A percentile compares a stretch with the other conserved stretches of the same genome.
These are phyloP conservation scores for Monilinia vaccinii-corymbosi DNA, from an alignment of 2,329 filamentous ascomycete genomes.

Conservation along the genomic window DNA sequence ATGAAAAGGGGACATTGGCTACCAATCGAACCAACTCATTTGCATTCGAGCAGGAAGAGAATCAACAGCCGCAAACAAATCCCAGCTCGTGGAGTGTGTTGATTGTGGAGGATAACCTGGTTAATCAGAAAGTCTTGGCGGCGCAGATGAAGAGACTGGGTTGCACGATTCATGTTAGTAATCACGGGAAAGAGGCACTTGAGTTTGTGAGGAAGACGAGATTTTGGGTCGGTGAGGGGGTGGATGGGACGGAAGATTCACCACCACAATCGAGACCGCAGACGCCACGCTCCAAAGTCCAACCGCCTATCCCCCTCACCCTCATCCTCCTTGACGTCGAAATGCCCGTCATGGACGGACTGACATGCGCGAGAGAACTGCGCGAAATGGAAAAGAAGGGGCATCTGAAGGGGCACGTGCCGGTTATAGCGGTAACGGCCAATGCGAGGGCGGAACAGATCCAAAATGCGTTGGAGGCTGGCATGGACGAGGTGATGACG, in stretches of 20 bases:
- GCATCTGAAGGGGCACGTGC: constrained; percentile 51
- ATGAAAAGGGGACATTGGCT: neutral
- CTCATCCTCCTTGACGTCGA: constrained; percentile 71
- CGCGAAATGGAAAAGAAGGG: constrained; percentile 55
- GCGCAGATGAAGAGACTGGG: constrained; percentile 40
- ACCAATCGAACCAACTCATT: constrained; percentile 1
- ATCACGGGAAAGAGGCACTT: constrained; percentile 47
- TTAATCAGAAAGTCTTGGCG: constrained; percentile 50
- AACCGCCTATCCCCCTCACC: neutral
- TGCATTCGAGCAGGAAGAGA: constrained; percentile 4
- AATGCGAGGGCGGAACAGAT: constrained; percentile 69
- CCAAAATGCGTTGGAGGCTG: constrained; percentile 56
- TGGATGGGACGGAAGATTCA: neutral
- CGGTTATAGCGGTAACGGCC: constrained; percentile 67
- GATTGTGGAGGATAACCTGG: constrained; percentile 51
- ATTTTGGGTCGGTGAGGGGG: constrained; percentile 36
- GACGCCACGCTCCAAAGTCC: neutral
- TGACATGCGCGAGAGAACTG: constrained; percentile 61
- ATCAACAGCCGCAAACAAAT: neutral
- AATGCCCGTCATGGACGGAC: constrained; percentile 76
- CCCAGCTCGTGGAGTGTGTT: constrained; percentile 31
- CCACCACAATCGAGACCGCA: neutral
- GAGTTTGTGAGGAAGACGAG: constrained; percentile 26
- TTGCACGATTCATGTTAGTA: constrained; percentile 38
- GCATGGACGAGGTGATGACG: constrained; percentile 69